Base-by-base conservation (phyloP, 805 yeast species). In the Candida dendrica region DNA sequence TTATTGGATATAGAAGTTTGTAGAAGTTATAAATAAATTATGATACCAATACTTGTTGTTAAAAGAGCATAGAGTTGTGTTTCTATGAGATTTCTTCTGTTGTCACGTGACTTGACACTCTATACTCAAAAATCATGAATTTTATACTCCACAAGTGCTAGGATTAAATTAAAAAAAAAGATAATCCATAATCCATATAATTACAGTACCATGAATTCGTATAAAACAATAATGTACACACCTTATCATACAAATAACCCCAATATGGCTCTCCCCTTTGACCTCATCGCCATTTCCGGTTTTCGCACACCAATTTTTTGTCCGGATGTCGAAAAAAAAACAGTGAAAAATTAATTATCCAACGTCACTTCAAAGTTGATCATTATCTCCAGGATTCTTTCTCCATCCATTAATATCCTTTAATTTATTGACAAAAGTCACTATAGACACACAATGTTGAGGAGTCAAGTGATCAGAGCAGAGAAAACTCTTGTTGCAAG, bases 401-500 rank as follows among this genome's bases (percentile, higher is more conserved):
- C 8, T 22, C 24, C 24, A 6, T 6, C 6, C 24, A 22, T 22
- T 8, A 22, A 22, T 22, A n/a, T n/a, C n/a, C n/a, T n/a, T 22
- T 22, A 22, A 22, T 22, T 22, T 6, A 22, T 22, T 15, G 16
- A 29, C 31, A 29, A 37, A 29, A 29, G 29, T 24, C 8, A 18
- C 29, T 33, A 36, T 19, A 33, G 6, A 40, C 29, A 11, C 29
- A 15, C n/a, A 7, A 41, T 41, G 43, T 30, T 43, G 40, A 40
- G 38, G n/a, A 22, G 18, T 37, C 42, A 43, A 16, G 11, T 33
- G 34, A 11, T 10, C 3, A 22, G 41, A 39, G 19, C 36, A 26
- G 36, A 34, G 26, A 9, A n/a, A 4, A 15, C 10, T 13, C 34
- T 32, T 7, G 15, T 24, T 40, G 41, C 35, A 9, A 55, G 59